Conservation (phyloP, 2,329 filamentous ascomycete genomes). For the Xylariaceae sp. region DNA sequence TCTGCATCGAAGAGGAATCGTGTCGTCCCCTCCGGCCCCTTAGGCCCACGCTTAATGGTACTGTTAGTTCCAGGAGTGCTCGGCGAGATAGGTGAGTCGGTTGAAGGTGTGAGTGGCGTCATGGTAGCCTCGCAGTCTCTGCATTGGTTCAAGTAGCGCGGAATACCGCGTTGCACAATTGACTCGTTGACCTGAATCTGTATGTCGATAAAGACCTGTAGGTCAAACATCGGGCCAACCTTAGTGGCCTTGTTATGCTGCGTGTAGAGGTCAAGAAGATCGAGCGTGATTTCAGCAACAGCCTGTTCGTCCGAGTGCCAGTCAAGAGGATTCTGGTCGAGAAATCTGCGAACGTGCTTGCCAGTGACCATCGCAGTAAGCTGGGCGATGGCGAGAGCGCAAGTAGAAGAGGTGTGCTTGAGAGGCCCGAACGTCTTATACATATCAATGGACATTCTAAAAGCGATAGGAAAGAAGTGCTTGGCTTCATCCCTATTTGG, state of each 20-base stretch:
- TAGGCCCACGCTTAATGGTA: conserved; percentile 39
- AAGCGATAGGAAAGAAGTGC: conserved; percentile 68
- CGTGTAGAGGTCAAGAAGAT: conserved; percentile 89
- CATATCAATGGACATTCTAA: conserved; percentile 82
- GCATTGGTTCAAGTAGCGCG: conserved; percentile 66
- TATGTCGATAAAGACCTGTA: conserved; percentile 81
- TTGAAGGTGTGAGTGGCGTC: conserved; percentile 39
- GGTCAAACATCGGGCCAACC: conserved; percentile 70
- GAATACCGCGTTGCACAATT: conserved; percentile 63
- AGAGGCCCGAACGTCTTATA: conserved; percentile 93
- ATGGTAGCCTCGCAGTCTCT: conserved; percentile 50
- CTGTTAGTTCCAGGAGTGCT: conserved; percentile 38
- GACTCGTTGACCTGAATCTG: conserved; percentile 87
- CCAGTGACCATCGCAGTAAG: conserved; percentile 72
- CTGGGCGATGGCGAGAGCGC: conserved; percentile 82
- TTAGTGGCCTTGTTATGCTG: conserved; percentile 77
- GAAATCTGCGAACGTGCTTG: conserved; percentile 53
- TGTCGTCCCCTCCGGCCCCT: conserved; percentile 67
- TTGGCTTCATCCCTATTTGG: conserved; percentile 44
- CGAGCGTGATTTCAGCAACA: conserved; percentile 78
- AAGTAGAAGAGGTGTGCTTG: conserved; percentile 84
- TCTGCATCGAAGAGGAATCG: conserved; percentile 87
- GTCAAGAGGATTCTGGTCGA: conserved; percentile 52
- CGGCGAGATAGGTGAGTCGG: conserved; percentile 44
- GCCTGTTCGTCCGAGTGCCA: conserved; percentile 51